A percentile compares a stretch with the other conserved stretches of the same genome.
These are phyloP conservation scores for Rugiboletus extremiorientalis DNA, from an alignment of 1,284 basidiomycete genomes.

Conservation along the genomic window DNA sequence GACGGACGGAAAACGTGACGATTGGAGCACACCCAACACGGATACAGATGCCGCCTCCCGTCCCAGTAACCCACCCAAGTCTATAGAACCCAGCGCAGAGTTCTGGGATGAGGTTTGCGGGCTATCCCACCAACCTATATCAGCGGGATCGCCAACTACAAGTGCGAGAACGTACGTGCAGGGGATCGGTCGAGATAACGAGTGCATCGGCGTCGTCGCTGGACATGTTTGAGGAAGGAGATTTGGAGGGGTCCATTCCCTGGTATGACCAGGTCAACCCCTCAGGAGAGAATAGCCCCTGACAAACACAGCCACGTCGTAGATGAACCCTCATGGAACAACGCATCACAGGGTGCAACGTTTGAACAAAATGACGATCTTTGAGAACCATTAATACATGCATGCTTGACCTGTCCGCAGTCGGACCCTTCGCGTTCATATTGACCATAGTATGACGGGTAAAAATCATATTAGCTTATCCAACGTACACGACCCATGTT, in stretches of 20 bases:
- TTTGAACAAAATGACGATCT: neutral
- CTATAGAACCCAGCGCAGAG: slow-evolving; percentile 66
- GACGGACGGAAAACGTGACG: no score
- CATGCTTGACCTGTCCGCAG: neutral
- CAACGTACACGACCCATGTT: neutral
- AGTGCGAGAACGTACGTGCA: slow-evolving; percentile 40
- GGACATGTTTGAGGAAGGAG: slow-evolving; percentile 13
- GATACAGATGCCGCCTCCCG: slow-evolving; percentile 69
- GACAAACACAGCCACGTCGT: no score
- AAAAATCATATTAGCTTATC: neutral
- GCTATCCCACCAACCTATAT: slow-evolving; percentile 41
- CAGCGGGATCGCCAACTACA: neutral
- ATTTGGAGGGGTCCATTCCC: neutral
- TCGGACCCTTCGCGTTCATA: neutral
- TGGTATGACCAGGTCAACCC: neutral
- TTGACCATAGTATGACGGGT: neutral
- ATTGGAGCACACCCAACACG: slow-evolving; percentile 55
- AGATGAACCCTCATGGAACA: no score
- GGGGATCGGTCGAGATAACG: slow-evolving; percentile 40
- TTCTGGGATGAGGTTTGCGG: slow-evolving; percentile 81
- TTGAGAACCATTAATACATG: slow-evolving; percentile 3
- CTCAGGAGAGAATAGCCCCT: neutral
- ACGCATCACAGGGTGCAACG: no score
- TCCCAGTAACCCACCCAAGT: slow-evolving; percentile 64
- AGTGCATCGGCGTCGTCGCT: slow-evolving; percentile 21